phyloP scores from a whole-genome alignment of 768 basidiomycete genomes.

The Auricularia auricula-judae region DNA sequence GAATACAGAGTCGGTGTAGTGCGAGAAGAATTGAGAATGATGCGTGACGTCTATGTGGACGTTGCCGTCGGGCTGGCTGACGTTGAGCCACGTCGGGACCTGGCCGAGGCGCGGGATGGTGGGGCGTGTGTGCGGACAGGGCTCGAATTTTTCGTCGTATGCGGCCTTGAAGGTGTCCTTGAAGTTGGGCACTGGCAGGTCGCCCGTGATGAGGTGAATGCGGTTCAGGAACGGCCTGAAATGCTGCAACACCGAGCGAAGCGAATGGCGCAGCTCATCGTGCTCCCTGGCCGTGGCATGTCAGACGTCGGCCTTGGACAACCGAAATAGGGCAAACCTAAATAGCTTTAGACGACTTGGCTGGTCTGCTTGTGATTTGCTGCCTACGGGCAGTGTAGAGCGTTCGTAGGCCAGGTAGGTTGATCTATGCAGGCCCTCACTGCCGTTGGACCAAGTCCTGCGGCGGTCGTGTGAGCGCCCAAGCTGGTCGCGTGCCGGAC shows the following conservation, averaged over 20 bases:
- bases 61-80: constrained; percentile 2
- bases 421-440: neutral
- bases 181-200: neutral
- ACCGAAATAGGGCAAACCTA: neutral
- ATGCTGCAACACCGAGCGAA: constrained; percentile 5
- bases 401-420: neutral
- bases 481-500: neutral
- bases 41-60: constrained; percentile 4
- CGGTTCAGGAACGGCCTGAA: constrained; percentile 3
- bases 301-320: neutral
- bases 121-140: neutral
- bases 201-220: neutral
- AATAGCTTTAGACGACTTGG: neutral
- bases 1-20: constrained; percentile 5
- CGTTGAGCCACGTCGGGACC: constrained; percentile 3
- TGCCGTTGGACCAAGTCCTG: constrained; percentile 1
- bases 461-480: neutral
- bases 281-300: neutral
- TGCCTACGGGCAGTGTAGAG: neutral
- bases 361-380: neutral
- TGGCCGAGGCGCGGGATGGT: constrained; percentile 1
- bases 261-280: constrained; percentile 6
- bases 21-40: constrained; percentile 1
- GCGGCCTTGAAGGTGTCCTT: neutral
- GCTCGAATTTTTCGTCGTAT: neutral